Evolutionary conservation across 768 basidiomycete species (phyloP), one percentile per base, ranked within the genome.

Genomic region (Mycena indigotica): DNA sequence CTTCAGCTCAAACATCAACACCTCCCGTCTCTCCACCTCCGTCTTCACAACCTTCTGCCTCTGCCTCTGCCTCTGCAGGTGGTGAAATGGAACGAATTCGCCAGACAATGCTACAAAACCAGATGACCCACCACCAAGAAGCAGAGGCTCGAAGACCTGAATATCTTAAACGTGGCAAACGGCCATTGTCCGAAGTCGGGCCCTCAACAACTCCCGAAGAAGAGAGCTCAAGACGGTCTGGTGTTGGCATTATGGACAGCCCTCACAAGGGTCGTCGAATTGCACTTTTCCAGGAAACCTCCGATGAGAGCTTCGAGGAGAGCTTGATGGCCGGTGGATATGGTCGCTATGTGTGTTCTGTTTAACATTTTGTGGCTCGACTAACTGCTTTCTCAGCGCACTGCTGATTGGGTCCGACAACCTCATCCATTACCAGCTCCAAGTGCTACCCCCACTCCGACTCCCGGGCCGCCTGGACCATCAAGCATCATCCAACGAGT

Each of bases 221-320:
- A 25, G 68, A 71, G 4, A 67, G 61, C 32, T 62, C 67, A n/a
- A 62, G 64, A 17, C 59, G 55, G 3, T 60, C 68, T 2, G 66
- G 73, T 28, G 73, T 89, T 28, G 88, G 88, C 16, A 84, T 91
- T 25, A 80, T 80, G 62, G 84, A 87, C 61, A 90, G 84, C 63
- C 89, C 90, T 0, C 70, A 77, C 53, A 91, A 87, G 72, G 91
- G 91, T 1, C 77, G 90, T 55, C 77, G 89, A 50, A 74, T 91
- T 30, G 86, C 84, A 62, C 70, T 93, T 38, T 92, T 91, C 69
- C 89, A 90, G 69, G 88, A 90, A 72, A 91, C 89, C 0, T 88
- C 87, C 3, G 88, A 89, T 45, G 88, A 89, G 71, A 91, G 89
- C 65, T 91, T 92, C 64, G 90, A 92, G 65, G 89, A 92, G 72